These are phyloP conservation scores for Paraconiothyrium sp. DNA, from an alignment of 2,329 filamentous ascomycete genomes.

Conservation along the genomic window DNA sequence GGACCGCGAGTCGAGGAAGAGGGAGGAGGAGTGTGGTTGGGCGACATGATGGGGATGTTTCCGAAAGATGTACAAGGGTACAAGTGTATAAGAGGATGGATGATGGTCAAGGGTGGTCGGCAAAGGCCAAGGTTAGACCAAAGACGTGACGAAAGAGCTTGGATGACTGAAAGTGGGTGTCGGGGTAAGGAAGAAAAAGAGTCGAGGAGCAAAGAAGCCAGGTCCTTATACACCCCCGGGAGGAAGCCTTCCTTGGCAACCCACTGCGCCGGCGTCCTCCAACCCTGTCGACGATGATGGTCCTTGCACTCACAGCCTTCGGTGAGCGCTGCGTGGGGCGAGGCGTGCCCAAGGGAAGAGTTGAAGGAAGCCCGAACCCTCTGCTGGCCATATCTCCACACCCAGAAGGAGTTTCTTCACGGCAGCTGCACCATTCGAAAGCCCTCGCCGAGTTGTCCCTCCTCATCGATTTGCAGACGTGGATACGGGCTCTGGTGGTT, in stretches of 20 bases:
- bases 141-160: constrained; percentile 22
- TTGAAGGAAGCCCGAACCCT: constrained; percentile 9
- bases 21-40: constrained; percentile 31
- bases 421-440: constrained; percentile 25
- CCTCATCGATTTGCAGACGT: constrained; percentile 17
- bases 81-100: constrained; percentile 28
- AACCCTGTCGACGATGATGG: constrained; percentile 4
- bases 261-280: neutral
- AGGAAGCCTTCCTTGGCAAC: neutral
- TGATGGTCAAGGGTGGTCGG: constrained; percentile 12
- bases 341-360: constrained; percentile 11
- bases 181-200: constrained; percentile 16
- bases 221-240: constrained; percentile 24
- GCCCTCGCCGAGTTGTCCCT: constrained; percentile 33
- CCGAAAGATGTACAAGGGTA: constrained; percentile 21
- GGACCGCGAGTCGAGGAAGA: constrained; percentile 34
- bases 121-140: constrained; percentile 24
- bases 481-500: constrained; percentile 14
- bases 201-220: constrained; percentile 26
- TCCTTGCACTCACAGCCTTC: constrained; percentile 3
- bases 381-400: constrained; percentile 15
- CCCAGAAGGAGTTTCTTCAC: constrained; percentile 11
- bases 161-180: constrained; percentile 22
- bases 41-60: constrained; percentile 33
- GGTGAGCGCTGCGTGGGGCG: constrained; percentile 3